These are phyloP conservation scores for Aspergillus sp. DNA, from an alignment of 2,329 filamentous ascomycete genomes.

Conservation along the genomic window DNA sequence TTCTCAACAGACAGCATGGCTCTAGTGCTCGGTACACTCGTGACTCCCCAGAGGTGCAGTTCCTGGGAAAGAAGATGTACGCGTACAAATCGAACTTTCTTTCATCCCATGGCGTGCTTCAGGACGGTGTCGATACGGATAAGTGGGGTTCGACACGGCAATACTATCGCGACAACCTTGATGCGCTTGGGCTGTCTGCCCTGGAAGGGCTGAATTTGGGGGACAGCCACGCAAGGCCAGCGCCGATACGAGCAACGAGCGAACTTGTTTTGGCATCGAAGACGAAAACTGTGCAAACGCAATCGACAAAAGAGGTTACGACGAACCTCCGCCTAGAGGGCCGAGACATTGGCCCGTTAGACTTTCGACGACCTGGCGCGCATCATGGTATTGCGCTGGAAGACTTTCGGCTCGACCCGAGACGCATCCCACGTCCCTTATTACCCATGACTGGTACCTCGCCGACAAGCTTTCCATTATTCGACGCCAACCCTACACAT, in stretches of 20 bases:
- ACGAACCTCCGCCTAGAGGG: slow-evolving; percentile 19
- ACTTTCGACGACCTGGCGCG: slow-evolving; percentile 25
- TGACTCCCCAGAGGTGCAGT: slow-evolving; percentile 47
- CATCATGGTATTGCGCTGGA: slow-evolving; percentile 26
- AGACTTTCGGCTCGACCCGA: slow-evolving; percentile 30
- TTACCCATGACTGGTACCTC: slow-evolving; percentile 35
- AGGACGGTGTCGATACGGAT: slow-evolving; percentile 45
- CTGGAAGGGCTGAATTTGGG: slow-evolving; percentile 41
- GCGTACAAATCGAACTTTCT: slow-evolving; percentile 48
- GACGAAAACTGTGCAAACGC: slow-evolving; percentile 20
- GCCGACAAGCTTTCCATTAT: slow-evolving; percentile 38
- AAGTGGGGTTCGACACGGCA: slow-evolving; percentile 41
- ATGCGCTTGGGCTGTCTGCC: slow-evolving; percentile 43
- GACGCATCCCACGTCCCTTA: slow-evolving; percentile 28
- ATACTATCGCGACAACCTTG: slow-evolving; percentile 50
- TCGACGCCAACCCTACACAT: slow-evolving; percentile 29
- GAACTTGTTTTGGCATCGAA: slow-evolving; percentile 31
- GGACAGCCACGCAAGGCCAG: slow-evolving; percentile 22
- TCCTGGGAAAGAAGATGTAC: slow-evolving; percentile 48
- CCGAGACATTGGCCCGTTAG: slow-evolving; percentile 19
- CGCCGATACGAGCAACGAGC: slow-evolving; percentile 27
- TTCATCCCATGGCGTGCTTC: slow-evolving; percentile 46
- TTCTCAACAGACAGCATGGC: slow-evolving; percentile 47
- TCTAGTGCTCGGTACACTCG: slow-evolving; percentile 42
- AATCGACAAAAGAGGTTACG: slow-evolving; percentile 22